A percentile compares a stretch with the other conserved stretches of the same genome.
These are phyloP conservation scores for Hanseniaspora clermontiae DNA, from an alignment of 805 yeast genomes.

Conservation along the genomic window DNA sequence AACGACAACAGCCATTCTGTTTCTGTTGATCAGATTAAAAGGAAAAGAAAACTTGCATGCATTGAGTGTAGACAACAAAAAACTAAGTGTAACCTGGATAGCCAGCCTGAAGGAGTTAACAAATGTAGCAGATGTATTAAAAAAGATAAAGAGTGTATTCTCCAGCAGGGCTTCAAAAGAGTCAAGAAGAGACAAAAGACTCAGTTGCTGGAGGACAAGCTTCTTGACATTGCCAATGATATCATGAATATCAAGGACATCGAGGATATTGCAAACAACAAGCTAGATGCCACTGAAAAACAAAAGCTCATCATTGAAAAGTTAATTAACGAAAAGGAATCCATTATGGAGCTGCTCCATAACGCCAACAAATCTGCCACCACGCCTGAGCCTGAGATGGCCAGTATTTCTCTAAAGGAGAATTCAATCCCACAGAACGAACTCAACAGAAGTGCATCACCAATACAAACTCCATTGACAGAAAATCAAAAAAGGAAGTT, in stretches of 20 bases:
- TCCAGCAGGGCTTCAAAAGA: constrained; percentile 73
- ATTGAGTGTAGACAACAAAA: constrained; percentile 95
- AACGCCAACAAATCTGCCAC: background rate
- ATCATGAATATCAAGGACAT: constrained; percentile 6
- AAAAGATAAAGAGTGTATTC: constrained; percentile 54
- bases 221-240: constrained; percentile 33
- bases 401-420: background rate
- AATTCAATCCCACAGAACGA: background rate
- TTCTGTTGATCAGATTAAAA: constrained; percentile 2
- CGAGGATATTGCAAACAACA: background rate
- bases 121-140: constrained; percentile 65
- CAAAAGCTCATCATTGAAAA: constrained; percentile 6
- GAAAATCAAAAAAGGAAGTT: constrained; percentile 6
- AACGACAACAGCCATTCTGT: background rate
- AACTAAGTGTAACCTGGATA: constrained; percentile 77
- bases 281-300: background rate
- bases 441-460: background rate
- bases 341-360: constrained; percentile 6
- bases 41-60: constrained; percentile 64
- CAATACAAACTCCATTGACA: background rate
- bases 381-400: background rate
- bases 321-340: constrained; percentile 7
- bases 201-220: constrained; percentile 71
- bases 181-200: constrained; percentile 78
- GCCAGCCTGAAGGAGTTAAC: constrained; percentile 53